A percentile compares a stretch with the other conserved stretches of the same genome.
These are phyloP conservation scores for Salvia miltiorrhiza DNA, from an alignment of 257 asterid genomes.

Conservation along the genomic window DNA sequence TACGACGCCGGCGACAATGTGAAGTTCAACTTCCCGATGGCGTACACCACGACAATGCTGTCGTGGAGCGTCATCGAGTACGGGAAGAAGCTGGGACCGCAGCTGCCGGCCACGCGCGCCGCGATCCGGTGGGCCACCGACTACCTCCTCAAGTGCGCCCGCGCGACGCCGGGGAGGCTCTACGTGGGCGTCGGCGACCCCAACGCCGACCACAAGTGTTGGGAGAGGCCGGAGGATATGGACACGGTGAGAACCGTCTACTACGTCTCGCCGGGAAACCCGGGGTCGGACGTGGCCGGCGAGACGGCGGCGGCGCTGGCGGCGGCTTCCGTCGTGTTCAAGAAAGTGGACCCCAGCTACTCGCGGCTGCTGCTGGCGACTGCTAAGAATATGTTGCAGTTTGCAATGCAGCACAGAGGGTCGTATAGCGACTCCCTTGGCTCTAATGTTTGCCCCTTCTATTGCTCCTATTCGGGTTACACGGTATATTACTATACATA, in stretches of 20 bases:
- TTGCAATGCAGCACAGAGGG: conserved; percentile 67
- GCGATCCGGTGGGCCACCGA: conserved; percentile 89
- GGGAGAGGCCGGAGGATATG: conserved; percentile 96
- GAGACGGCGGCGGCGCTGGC: conserved; percentile 95
- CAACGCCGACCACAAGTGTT: conserved; percentile 68
- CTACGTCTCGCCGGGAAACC: conserved; percentile 57
- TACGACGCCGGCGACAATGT: conserved; percentile 93
- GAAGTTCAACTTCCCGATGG: conserved; percentile 90
- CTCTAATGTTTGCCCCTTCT: conserved; percentile 67
- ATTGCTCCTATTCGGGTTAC: conserved; percentile 82
- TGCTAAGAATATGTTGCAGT: conserved; percentile 58
- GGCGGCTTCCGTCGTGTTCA: conserved; percentile 77
- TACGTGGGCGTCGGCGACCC: conserved; percentile 92
- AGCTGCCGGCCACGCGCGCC: conserved; percentile 35
- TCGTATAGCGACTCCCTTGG: conserved; percentile 78
- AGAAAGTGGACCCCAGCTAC: conserved; percentile 48
- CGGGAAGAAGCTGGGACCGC: conserved; percentile 60
- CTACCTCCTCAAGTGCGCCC: conserved; percentile 77
- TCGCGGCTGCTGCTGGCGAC: conserved; percentile 46
- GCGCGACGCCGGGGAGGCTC: conserved; percentile 62
- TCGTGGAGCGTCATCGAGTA: conserved; percentile 76
- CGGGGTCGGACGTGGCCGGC: conserved; percentile 90
- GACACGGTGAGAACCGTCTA: conserved; percentile 61
- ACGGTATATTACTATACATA: conserved; percentile 31
- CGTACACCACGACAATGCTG: conserved; percentile 80